Percentiles rank a stretch among this genome's conserved stretches.
Evolutionary conservation across 768 basidiomycete genomes (phyloP).

Genomic region (Macrolepiota albuminosa): DNA sequence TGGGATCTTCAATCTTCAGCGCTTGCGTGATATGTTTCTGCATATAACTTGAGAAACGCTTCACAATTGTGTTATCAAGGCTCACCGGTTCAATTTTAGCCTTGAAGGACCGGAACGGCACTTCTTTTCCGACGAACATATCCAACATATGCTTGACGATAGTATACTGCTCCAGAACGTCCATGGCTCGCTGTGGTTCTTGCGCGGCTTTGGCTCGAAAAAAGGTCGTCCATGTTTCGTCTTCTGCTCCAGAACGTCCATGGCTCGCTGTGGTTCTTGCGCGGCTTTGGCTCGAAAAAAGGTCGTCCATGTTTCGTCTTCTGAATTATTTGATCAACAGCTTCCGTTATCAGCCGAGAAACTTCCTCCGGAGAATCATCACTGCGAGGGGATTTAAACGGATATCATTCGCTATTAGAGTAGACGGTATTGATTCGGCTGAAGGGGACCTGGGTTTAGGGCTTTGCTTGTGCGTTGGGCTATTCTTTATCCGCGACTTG

Average conservation of each 20-base stretch:
- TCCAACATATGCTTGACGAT: slow-evolving; percentile 49
- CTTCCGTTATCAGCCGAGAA: slow-evolving; percentile 36
- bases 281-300: slow-evolving; percentile 41
- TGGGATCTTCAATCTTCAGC: slow-evolving; percentile 35
- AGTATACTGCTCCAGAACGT: slow-evolving; percentile 43
- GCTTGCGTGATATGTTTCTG: slow-evolving; percentile 53
- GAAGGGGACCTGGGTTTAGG: not conserved
- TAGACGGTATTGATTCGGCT: not conserved
- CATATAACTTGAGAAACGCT: not conserved
- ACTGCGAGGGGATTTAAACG: slow-evolving; percentile 25
- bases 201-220: slow-evolving; percentile 34
- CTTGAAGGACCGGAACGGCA: slow-evolving; percentile 32
- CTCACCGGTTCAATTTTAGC: slow-evolving; percentile 43
- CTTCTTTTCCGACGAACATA: slow-evolving; percentile 35
- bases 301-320: slow-evolving; percentile 38
- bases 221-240: slow-evolving; percentile 41
- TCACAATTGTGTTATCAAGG: not conserved
- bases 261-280: slow-evolving; percentile 28
- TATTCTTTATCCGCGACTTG: not conserved
- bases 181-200: slow-evolving; percentile 32
- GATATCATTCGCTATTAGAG: not conserved
- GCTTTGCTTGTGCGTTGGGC: slow-evolving; percentile 1
- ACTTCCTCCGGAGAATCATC: slow-evolving; percentile 34
- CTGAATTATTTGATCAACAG: slow-evolving; percentile 40
- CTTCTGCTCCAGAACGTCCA: slow-evolving; percentile 38